Percentiles rank a stretch among this genome's conserved stretches.
Evolutionary conservation across 2,329 filamentous ascomycete genomes (phyloP).

Genomic region (Didymella keratinophila): DNA sequence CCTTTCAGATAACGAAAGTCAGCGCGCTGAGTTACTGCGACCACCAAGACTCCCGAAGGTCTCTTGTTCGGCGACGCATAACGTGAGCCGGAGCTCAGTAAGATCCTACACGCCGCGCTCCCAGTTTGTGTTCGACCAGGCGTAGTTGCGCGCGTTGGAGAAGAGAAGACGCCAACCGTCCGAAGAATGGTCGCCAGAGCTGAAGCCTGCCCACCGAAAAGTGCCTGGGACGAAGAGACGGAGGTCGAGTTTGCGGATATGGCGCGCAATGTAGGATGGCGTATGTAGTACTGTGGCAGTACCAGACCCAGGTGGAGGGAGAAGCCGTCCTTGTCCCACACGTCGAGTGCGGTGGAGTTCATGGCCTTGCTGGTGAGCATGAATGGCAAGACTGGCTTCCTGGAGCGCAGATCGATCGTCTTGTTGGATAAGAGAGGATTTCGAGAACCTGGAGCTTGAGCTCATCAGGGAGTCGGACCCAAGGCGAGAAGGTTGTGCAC

Average conservation of each 20-base stretch:
- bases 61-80: too few relatives aligned
- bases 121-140: too few relatives aligned
- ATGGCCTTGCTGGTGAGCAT: neutral
- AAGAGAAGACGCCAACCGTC: too few relatives aligned
- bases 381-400: neutral
- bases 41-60: too few relatives aligned
- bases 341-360: neutral
- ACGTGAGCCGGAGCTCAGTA: too few relatives aligned
- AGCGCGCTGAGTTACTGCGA: too few relatives aligned
- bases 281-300: neutral
- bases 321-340: neutral
- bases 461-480: neutral
- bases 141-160: too few relatives aligned
- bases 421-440: neutral
- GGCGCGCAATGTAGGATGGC: neutral
- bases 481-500: too few relatives aligned
- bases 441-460: neutral
- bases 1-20: too few relatives aligned
- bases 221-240: neutral
- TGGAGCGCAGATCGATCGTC: neutral
- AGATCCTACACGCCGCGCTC: too few relatives aligned
- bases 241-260: neutral
- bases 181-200: too few relatives aligned
- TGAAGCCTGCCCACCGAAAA: neutral
- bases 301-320: neutral